phyloP scores from a whole-genome alignment of 208 protist species.

The Wallacemonas sp. region DNA sequence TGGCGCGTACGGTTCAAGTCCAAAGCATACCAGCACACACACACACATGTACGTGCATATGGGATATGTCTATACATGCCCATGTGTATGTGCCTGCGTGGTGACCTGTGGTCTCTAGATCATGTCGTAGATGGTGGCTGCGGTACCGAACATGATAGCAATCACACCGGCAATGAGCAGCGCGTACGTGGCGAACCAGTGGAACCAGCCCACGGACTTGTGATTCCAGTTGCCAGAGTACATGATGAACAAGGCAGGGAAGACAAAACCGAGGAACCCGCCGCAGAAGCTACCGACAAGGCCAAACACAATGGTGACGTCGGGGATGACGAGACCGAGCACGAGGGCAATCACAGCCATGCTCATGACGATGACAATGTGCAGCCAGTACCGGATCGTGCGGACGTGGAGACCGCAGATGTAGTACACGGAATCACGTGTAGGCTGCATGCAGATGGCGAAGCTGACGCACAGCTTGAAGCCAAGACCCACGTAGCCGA shows the following conservation, averaged over 20 bases:
- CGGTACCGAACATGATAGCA: constrained; percentile 70
- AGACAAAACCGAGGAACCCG: constrained; percentile 82
- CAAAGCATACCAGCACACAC: too few relatives aligned
- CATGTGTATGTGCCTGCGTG: too few relatives aligned
- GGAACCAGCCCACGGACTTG: constrained; percentile 54
- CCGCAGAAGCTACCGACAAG: constrained; percentile 78
- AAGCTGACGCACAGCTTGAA: constrained; percentile 82
- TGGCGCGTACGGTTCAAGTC: too few relatives aligned
- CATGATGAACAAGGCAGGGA: constrained; percentile 84
- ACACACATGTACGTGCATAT: too few relatives aligned
- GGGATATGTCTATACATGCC: too few relatives aligned
- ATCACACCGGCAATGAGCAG: constrained; percentile 74
- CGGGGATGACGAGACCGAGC: constrained; percentile 72
- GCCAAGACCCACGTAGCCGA: constrained; percentile 66
- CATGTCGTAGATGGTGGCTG: constrained; percentile 52
- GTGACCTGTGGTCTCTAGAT: too few relatives aligned
- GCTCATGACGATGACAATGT: constrained; percentile 58
- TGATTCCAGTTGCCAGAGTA: constrained; percentile 64
- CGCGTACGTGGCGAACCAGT: constrained; percentile 74
- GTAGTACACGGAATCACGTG: constrained; percentile 72
- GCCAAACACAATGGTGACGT: constrained; percentile 74
- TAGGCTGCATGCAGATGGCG: constrained; percentile 73
- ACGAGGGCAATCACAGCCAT: constrained; percentile 57
- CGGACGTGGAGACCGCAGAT: constrained; percentile 49
- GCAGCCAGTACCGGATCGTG: constrained; percentile 56